A percentile compares a stretch with the other conserved stretches of the same genome.
Evolutionary conservation across 345 rosid genomes (phyloP).

Genomic region (Arabidopsis suecica): DNA sequence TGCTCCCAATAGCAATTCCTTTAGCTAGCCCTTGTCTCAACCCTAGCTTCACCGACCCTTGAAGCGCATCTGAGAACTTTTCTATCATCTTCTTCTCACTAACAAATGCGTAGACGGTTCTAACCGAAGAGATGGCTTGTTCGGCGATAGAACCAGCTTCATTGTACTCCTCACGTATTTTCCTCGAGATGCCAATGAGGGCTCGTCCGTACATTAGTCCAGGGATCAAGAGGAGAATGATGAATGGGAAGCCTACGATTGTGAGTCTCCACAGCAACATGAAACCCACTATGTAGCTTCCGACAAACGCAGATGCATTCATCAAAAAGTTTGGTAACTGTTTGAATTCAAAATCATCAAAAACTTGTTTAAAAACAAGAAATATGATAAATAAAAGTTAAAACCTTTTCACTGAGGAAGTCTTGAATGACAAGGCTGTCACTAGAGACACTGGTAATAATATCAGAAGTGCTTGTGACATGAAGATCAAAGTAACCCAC

Average conservation of each 20-base stretch:
- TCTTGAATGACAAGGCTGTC: too few relatives aligned
- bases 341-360: too few relatives aligned
- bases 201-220: not conserved
- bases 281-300: not conserved
- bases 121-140: not conserved
- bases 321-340: not conserved
- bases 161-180: not conserved
- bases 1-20: too few relatives aligned
- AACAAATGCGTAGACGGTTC: not conserved
- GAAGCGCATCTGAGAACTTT: not conserved
- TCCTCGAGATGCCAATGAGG: not conserved
- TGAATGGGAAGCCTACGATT: not conserved
- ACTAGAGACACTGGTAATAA: not conserved
- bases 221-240: not conserved
- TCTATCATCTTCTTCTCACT: not conserved
- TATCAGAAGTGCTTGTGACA: slow-evolving; percentile 77
- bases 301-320: not conserved
- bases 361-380: not conserved
- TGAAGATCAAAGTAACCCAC: slow-evolving; percentile 84
- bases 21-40: not conserved
- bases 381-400: too few relatives aligned
- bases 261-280: not conserved
- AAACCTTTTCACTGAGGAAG: too few relatives aligned
- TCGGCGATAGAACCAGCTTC: not conserved
- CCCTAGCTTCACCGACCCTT: not conserved